phyloP scores from a whole-genome alignment of 2,329 filamentous ascomycete species.

The Aspergillus hiratsukae region DNA sequence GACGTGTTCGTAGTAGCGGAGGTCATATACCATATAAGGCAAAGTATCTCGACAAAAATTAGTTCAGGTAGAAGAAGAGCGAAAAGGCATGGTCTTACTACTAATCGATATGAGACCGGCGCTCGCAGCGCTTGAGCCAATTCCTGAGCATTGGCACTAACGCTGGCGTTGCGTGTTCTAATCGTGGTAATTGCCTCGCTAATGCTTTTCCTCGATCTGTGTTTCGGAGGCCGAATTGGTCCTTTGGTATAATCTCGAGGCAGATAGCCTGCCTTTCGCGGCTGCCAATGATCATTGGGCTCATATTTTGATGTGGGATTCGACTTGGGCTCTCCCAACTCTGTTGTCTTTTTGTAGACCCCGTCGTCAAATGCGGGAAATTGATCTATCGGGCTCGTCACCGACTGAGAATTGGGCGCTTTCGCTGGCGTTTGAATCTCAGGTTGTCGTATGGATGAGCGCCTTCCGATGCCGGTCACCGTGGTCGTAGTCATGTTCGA shows the following conservation, averaged over 20 bases:
- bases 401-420: slow-evolving; percentile 24
- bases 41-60: slow-evolving; percentile 62
- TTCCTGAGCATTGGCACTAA: slow-evolving; percentile 90
- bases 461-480: slow-evolving; percentile 37
- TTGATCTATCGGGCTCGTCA: slow-evolving; percentile 37
- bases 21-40: slow-evolving; percentile 88
- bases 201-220: slow-evolving; percentile 77
- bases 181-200: slow-evolving; percentile 84
- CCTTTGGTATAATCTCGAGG: slow-evolving; percentile 40
- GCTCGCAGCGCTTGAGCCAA: slow-evolving; percentile 86
- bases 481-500: slow-evolving; percentile 38
- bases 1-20: slow-evolving; percentile 96
- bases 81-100: slow-evolving; percentile 55
- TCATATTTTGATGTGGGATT: slow-evolving; percentile 28
- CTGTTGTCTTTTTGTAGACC: slow-evolving; percentile 23
- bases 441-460: slow-evolving; percentile 34
- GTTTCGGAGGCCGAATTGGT: slow-evolving; percentile 41
- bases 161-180: slow-evolving; percentile 72
- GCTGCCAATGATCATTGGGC: slow-evolving; percentile 56
- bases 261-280: slow-evolving; percentile 51
- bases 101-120: slow-evolving; percentile 79
- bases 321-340: slow-evolving; percentile 21
- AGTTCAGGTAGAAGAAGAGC: slow-evolving; percentile 6
- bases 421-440: slow-evolving; percentile 30
- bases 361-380: slow-evolving; percentile 43